Conservation (phyloP, 768 basidiomycete genomes). For the Pleurotus djamor region DNA sequence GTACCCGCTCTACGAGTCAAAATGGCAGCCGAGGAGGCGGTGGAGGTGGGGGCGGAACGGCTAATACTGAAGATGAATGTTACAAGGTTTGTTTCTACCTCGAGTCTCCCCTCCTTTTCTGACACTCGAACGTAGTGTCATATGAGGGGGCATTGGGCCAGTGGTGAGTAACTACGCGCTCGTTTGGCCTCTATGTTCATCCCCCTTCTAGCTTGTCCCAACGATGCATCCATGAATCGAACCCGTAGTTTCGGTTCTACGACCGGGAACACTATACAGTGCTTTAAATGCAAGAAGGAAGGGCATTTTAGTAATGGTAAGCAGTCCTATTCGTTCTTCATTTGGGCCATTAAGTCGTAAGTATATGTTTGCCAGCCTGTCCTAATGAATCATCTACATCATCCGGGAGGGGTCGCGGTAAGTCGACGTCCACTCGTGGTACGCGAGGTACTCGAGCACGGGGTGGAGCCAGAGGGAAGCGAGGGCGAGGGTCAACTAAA, state of each 20-base stretch:
- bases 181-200: too few species aligned
- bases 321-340: slow-evolving; percentile 3
- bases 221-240: slow-evolving; percentile 35
- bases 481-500: slow-evolving; percentile 26
- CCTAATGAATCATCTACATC: slow-evolving; percentile 7
- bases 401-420: background rate
- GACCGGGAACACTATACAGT: slow-evolving; percentile 27
- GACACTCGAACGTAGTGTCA: slow-evolving; percentile 40
- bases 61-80: background rate
- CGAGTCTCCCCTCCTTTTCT: slow-evolving; percentile 1
- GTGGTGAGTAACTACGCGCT: too few species aligned
- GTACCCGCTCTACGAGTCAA: too few species aligned
- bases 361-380: slow-evolving; percentile 25
- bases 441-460: slow-evolving; percentile 15
- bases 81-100: background rate
- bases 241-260: slow-evolving; percentile 42
- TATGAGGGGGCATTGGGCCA: slow-evolving; percentile 70
- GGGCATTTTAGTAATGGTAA: slow-evolving; percentile 58
- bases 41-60: background rate
- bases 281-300: slow-evolving; percentile 53
- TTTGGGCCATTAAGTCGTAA: slow-evolving; percentile 63
- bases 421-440: slow-evolving; percentile 7
- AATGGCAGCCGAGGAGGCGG: too few species aligned
- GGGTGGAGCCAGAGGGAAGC: slow-evolving; percentile 22
- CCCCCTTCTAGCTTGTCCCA: slow-evolving; percentile 59